phyloP scores from a whole-genome alignment of 345 rosid species.

The Eucalyptus coolabah region DNA sequence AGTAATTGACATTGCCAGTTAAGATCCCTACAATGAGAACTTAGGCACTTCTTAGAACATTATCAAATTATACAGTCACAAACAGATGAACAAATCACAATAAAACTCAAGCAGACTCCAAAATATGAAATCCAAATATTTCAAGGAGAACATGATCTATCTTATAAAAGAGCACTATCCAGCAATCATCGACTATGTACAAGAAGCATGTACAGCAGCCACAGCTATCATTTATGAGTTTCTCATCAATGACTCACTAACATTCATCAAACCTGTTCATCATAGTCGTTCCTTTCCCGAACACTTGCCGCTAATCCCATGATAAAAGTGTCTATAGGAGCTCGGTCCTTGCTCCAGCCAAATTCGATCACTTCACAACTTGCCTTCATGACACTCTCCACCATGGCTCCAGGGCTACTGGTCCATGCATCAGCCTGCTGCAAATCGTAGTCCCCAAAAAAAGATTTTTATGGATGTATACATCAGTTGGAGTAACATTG shows the following conservation, averaged over 20 bases:
- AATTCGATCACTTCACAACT: conserved; percentile 83
- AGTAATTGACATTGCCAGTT: not conserved
- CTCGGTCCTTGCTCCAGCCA: conserved; percentile 92
- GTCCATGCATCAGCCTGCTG: conserved; percentile 83
- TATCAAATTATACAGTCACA: not conserved
- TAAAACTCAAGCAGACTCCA: not conserved
- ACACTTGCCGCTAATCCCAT: conserved; percentile 81
- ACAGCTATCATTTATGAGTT: not conserved
- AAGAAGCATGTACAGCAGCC: not conserved
- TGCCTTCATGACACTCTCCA: conserved; percentile 67
- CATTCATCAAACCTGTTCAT: conserved; percentile 58
- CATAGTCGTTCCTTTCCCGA: conserved; percentile 86
- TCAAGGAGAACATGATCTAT: not conserved
- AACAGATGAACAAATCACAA: not conserved
- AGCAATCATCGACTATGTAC: not conserved
- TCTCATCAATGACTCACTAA: not conserved
- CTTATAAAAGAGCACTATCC: not conserved
- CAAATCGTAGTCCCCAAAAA: not conserved
- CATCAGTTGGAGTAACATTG: not conserved
- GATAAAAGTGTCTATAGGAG: conserved; percentile 93
- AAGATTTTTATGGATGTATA: not conserved
- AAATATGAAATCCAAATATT: not conserved
- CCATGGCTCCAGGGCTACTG: conserved; percentile 73
- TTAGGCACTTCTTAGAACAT: not conserved
- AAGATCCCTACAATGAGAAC: not conserved